Base-by-base conservation (phyloP, 345 rosid genomes). In the Aurinia saxatilis region DNA sequence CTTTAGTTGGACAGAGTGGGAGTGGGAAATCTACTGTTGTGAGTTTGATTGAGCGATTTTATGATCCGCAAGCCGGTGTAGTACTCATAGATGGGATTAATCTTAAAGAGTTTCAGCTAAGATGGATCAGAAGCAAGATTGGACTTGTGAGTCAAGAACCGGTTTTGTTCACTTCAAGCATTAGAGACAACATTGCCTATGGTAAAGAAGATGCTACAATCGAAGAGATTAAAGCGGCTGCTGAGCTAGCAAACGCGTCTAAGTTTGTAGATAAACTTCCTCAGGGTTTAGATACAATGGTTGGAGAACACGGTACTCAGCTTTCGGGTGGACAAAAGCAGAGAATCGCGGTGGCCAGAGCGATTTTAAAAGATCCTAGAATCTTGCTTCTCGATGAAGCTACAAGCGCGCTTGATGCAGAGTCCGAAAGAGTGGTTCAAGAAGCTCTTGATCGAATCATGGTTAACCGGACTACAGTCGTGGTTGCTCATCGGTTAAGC, bases 271-370 rank as follows among this genome's bases (percentile, higher is more conserved):
- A 84, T 16, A 77, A 75, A 53, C 81, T 84, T 36, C 89, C 95
- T 62, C 75, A 79, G 79, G 95, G 95, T 57, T 37, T 86, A 10
- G 84, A 84, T 33, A 86, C 90, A 19, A 74, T 71, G 83, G 95
- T 84, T 39, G 97, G 97, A 4, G 95, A 90, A 65, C 95, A 82
- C 39, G 97, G 95, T 33, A 80, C 80, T 52, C 90, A 80, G 71
- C 79, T 90, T 10, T 90, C 95, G 1, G 86, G 95, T 10, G 97
- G 97, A 9, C 95, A 86, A 47, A 86, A 90, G 72, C 95, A 86
- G 76, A 82, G 91, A 66, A 63, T 87, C 13, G 95, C 88, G 5
- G 82, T 84, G 65, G 84, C 91, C 1, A 75, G 91, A 67, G 91
- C 95, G 14, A 83, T 82, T 17, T 40, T 87, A 5, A 84, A 84